Base-by-base conservation (phyloP, 2,329 filamentous ascomycete genomes). In the Colletotrichum lupini region DNA sequence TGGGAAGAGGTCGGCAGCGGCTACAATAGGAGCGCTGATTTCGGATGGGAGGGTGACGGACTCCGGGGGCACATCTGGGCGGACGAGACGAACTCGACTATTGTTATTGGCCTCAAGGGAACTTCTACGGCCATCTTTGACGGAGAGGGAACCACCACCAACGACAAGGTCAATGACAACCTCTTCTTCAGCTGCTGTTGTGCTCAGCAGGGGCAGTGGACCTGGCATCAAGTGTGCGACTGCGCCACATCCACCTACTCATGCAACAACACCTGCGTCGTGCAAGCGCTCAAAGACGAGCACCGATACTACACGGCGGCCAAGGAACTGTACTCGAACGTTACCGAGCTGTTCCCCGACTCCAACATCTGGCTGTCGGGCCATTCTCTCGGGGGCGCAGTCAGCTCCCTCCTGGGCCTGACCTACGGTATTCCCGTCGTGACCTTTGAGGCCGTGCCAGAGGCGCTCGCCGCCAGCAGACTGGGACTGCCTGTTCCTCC, bases 161-260 rank as follows among this genome's bases (percentile, higher is more conserved):
- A 98, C 77, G 97, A 99, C 85, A 99, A 99, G 85, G 87, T 95
- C 79, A 99, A 98, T 81, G 97, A 99, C 83, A 99, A 99, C 80
- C 87, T 99, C 11, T 98, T 97, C 83, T 98, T 98, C 85, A 97
- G 95, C 80, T 99, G 97, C 84, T 99, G 97, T 83, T 99, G 97
- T 83, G 97, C 92, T 4, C 95, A 98, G 83, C 95, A 97, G 78
- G 95, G 95, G 0, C 94, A 95, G 76, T 95, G 92, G 84, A 91
- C 95, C 19, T 98, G 95, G 92, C 92, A 94, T 74, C 93, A 97
- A 80, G 95, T 98, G 68, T 99, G 97, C 83, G 93, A 98, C 81
- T 99, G 97, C 81, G 94, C 95, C 75, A 94, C 93, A 1, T 90
- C 91, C 12, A 94, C 95, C 1, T 98, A 95, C 80, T 92, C 92